These are phyloP conservation scores for Chrysosporium queenslandicum DNA, from an alignment of 2,329 filamentous ascomycete species.

Conservation along the genomic window DNA sequence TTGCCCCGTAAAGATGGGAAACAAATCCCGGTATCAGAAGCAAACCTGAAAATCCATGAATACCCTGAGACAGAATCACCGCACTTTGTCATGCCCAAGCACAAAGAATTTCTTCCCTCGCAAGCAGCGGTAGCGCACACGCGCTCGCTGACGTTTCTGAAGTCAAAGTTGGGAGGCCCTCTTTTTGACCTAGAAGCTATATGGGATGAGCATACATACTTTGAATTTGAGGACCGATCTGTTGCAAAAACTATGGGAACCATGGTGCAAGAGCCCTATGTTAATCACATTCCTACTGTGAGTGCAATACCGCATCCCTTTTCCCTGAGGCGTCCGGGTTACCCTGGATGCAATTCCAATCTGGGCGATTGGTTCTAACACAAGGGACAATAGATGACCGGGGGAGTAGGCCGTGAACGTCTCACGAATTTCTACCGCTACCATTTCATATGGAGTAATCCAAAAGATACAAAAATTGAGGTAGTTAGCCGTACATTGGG, in stretches of 20 bases:
- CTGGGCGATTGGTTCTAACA: background rate
- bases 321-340: no score
- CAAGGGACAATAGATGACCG: conserved; percentile 41
- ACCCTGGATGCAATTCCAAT: background rate
- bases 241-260: conserved; percentile 44
- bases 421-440: conserved; percentile 60
- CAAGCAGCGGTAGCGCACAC: conserved; percentile 56
- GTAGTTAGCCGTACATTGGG: conserved; percentile 50
- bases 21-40: conserved; percentile 13
- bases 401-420: conserved; percentile 55
- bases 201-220: conserved; percentile 68
- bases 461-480: conserved; percentile 55
- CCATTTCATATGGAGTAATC: conserved; percentile 67
- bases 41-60: conserved; percentile 26
- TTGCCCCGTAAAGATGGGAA: conserved; percentile 19
- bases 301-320: no score
- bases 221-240: conserved; percentile 58
- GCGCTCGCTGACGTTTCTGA: conserved; percentile 55
- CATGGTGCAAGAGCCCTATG: conserved; percentile 23
- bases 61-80: conserved; percentile 40
- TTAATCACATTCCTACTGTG: conserved; percentile 37
- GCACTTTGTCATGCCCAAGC: conserved; percentile 43
- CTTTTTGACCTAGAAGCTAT: conserved; percentile 65
- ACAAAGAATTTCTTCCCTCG: conserved; percentile 43
- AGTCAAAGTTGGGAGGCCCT: conserved; percentile 52